Conservation (phyloP, 2,329 filamentous ascomycete genomes). For the Coniella lustricola region DNA sequence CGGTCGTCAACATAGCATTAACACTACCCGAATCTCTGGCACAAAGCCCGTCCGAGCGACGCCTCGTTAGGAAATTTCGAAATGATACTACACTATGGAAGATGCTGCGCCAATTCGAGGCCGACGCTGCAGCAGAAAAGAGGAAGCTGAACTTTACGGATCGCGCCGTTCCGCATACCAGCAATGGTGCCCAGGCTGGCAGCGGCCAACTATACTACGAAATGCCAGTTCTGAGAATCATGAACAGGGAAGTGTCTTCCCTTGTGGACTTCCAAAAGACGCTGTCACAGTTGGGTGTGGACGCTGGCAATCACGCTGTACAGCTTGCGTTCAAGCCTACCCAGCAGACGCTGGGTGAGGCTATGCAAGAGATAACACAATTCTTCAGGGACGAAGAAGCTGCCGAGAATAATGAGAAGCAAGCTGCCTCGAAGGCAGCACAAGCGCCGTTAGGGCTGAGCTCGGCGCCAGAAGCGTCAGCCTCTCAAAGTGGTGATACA, state of each 20-base stretch:
- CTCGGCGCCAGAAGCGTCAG: background rate
- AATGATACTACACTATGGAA: slow-evolving; percentile 87
- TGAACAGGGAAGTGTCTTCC: slow-evolving; percentile 69
- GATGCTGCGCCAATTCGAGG: slow-evolving; percentile 83
- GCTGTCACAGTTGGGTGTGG: slow-evolving; percentile 78
- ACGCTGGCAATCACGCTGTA: slow-evolving; percentile 73
- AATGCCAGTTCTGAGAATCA: slow-evolving; percentile 74
- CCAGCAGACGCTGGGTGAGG: slow-evolving; percentile 72
- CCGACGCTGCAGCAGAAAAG: slow-evolving; percentile 55
- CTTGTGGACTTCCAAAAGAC: slow-evolving; percentile 86
- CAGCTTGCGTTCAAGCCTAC: slow-evolving; percentile 71
- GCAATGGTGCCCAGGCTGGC: slow-evolving; percentile 42
- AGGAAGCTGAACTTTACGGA: slow-evolving; percentile 74
- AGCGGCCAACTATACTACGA: slow-evolving; percentile 83
- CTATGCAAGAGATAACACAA: slow-evolving; percentile 71
- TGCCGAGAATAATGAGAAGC: slow-evolving; percentile 16
- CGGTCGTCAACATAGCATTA: slow-evolving; percentile 81
- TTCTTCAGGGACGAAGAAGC: slow-evolving; percentile 57
- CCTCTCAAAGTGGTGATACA: background rate
- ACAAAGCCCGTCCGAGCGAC: slow-evolving; percentile 52
- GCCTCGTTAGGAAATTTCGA: slow-evolving; percentile 77
- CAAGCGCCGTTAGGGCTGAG: slow-evolving; percentile 8
- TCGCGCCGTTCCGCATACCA: slow-evolving; percentile 62
- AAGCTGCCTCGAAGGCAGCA: slow-evolving; percentile 7
- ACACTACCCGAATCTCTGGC: slow-evolving; percentile 71